These are phyloP conservation scores for Ceratocystis lukuohia DNA, from an alignment of 2,329 filamentous ascomycete species.

Conservation along the genomic window DNA sequence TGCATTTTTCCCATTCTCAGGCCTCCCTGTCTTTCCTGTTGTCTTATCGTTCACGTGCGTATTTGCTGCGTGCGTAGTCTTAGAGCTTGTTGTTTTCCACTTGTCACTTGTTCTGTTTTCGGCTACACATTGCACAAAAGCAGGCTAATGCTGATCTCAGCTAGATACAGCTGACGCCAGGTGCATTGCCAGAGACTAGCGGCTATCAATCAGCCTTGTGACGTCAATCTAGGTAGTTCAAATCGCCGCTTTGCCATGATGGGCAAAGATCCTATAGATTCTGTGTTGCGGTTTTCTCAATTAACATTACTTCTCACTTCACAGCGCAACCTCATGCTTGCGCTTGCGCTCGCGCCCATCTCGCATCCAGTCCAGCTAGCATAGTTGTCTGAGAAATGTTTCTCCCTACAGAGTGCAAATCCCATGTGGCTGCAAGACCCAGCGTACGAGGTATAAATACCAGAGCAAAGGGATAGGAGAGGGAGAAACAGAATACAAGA, in stretches of 20 bases:
- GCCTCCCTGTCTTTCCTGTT: not conserved
- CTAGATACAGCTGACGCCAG: not conserved
- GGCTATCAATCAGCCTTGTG: not conserved
- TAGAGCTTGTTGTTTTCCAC: not conserved
- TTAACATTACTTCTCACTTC: not conserved
- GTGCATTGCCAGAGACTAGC: not conserved
- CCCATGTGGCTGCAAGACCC: slow-evolving; percentile 7
- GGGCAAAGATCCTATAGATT: no score
- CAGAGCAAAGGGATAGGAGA: not conserved
- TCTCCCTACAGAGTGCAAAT: not conserved
- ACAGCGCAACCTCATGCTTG: not conserved
- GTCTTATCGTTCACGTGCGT: not conserved
- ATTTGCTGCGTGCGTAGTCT: not conserved
- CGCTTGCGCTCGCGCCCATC: not conserved
- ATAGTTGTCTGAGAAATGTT: not conserved
- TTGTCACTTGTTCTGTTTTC: not conserved
- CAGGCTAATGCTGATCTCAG: not conserved
- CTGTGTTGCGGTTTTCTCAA: no score
- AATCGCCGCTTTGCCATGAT: no score
- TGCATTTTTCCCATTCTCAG: not conserved
- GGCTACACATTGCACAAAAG: not conserved
- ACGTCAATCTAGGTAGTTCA: not conserved
- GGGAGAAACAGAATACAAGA: not conserved
- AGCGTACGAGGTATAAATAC: not conserved
- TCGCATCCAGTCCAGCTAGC: not conserved